Evolutionary conservation across 2,329 filamentous ascomycete species (phyloP).

Genomic region (Gnomoniopsis smithogilvyi): DNA sequence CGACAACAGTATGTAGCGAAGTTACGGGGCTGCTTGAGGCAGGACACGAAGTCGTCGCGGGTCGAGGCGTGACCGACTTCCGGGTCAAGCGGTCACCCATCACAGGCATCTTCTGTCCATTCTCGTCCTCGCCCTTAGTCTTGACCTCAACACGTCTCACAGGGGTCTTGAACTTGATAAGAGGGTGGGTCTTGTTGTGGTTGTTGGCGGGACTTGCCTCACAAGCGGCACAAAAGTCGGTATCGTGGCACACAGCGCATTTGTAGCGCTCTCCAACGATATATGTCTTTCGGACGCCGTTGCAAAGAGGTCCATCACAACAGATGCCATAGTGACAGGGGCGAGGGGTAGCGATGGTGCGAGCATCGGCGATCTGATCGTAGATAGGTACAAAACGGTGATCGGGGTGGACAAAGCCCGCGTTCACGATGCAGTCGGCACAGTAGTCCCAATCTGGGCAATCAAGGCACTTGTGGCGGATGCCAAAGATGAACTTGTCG

Average conservation of each 20-base stretch:
- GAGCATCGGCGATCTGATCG: conserved; percentile 45
- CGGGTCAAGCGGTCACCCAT: conserved; percentile 64
- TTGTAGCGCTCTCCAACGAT: conserved; percentile 92
- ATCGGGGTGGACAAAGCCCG: conserved; percentile 67
- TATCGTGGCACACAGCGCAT: conserved; percentile 92
- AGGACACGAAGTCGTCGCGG: conserved; percentile 49
- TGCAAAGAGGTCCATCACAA: conserved; percentile 91
- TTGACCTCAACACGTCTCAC: conserved; percentile 85
- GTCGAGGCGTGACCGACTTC: conserved; percentile 39
- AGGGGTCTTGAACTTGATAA: conserved; percentile 95
- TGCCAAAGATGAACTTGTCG: conserved; percentile 79
- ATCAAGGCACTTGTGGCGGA: conserved; percentile 94
- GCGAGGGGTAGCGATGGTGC: conserved; percentile 36
- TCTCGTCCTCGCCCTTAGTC: conserved; percentile 73
- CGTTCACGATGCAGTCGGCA: conserved; percentile 66
- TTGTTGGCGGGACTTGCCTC: conserved; percentile 80
- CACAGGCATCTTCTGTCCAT: conserved; percentile 60
- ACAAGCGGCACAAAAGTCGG: conserved; percentile 91
- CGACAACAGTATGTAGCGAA: conserved; percentile 67
- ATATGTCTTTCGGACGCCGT: conserved; percentile 56
- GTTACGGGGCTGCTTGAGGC: conserved; percentile 46
- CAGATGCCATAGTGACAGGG: conserved; percentile 78
- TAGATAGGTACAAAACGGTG: conserved; percentile 92
- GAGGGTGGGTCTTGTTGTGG: conserved; percentile 93
- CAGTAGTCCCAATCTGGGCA: conserved; percentile 99